phyloP scores from a whole-genome alignment of 1,284 basidiomycete genomes.

The Thecaphora frezii region DNA sequence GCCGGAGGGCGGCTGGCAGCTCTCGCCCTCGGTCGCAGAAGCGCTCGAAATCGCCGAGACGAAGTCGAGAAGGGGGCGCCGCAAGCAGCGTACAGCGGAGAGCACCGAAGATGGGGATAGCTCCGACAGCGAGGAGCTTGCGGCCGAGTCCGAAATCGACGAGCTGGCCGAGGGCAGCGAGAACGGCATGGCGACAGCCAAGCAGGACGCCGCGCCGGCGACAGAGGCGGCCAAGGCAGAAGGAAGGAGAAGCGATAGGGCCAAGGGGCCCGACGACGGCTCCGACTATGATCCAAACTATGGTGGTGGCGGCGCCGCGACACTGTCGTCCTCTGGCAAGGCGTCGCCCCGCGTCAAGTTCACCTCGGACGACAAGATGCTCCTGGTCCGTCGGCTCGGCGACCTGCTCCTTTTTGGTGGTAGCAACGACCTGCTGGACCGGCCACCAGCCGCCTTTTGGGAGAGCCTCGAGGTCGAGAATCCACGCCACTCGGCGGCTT shows the following conservation, averaged over 20 bases:
- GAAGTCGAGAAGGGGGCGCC: not conserved
- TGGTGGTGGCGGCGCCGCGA: not conserved
- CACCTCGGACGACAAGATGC: conserved; percentile 9
- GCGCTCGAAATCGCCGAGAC: not conserved
- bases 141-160: not conserved
- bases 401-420: conserved; percentile 6
- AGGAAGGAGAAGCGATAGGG: not conserved
- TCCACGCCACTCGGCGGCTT: conserved; percentile 12
- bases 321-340: no score
- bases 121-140: not conserved
- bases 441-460: conserved; percentile 20
- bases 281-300: not conserved
- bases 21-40: not conserved
- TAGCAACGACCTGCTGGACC: conserved; percentile 1
- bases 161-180: not conserved
- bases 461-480: conserved; percentile 6
- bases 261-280: not conserved
- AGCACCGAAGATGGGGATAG: not conserved
- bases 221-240: not conserved
- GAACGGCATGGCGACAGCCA: not conserved
- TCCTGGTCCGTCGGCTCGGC: conserved; percentile 5
- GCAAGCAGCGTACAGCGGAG: not conserved
- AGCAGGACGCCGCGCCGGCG: not conserved
- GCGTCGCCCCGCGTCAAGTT: conserved; percentile 7
- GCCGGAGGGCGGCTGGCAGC: not conserved